Evolutionary conservation across 352 stramenopile genomes (phyloP).

Genomic region (Globisporangium solare): DNA sequence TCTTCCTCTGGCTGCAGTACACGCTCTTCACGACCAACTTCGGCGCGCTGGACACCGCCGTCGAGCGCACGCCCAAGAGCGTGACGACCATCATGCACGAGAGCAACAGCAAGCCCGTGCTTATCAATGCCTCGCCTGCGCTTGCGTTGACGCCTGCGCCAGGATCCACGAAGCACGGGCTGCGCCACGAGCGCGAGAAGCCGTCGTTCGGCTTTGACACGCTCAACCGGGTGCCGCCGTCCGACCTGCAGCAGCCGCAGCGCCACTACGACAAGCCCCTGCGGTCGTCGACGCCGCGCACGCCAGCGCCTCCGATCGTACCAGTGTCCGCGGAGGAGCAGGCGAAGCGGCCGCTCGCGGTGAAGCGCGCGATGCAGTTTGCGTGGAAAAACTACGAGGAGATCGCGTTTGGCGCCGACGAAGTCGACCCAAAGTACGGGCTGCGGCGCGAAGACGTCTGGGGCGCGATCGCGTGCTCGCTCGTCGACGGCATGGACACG

Average conservation of each 20-base stretch:
- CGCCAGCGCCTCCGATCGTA: background rate
- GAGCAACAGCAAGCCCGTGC: constrained; percentile 4
- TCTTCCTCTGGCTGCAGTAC: constrained; percentile 59
- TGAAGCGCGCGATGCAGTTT: constrained; percentile 69
- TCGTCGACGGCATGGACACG: constrained; percentile 96
- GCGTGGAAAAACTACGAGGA: constrained; percentile 90
- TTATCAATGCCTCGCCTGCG: background rate
- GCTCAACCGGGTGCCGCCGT: background rate
- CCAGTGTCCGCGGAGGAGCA: constrained; percentile 19
- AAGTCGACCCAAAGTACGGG: constrained; percentile 85
- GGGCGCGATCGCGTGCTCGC: constrained; percentile 87
- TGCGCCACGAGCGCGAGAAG: background rate
- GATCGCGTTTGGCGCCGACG: constrained; percentile 94
- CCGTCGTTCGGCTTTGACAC: constrained; percentile 12
- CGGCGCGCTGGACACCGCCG: constrained; percentile 13
- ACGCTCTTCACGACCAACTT: constrained; percentile 38
- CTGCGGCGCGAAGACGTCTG: constrained; percentile 74
- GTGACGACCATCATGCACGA: constrained; percentile 9
- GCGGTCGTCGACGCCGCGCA: constrained; percentile 12
- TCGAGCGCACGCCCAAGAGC: constrained; percentile 2
- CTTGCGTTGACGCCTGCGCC: constrained; percentile 4
- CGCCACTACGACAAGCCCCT: constrained; percentile 11
- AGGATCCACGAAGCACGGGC: background rate
- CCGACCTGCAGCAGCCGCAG: constrained; percentile 6
- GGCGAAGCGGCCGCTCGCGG: constrained; percentile 31